Evolutionary conservation across 768 basidiomycete species (phyloP), one percentile per base, ranked within the genome.

Genomic region (Lentinula aciculospora): DNA sequence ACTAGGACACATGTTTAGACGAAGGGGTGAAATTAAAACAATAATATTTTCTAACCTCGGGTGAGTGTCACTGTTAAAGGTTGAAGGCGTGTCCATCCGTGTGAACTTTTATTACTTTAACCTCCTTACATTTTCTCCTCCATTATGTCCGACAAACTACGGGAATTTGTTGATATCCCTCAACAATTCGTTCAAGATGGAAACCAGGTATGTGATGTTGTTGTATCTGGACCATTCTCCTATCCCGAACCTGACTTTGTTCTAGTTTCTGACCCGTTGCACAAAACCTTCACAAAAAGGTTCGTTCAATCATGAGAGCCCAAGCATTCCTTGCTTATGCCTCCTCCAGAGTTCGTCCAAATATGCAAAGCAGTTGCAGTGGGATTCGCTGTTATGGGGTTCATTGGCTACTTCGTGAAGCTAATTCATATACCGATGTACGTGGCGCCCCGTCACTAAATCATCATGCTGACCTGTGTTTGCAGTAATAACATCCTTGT

Each of bases 321-420:
- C 19, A 4, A 36, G 31, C 3, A 46, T 37, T 40, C 54, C 45
- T 23, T 12, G 17, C 51, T 61, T 12, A 60, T 15, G 56, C 29
- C 34, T 21, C 50, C 31, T 61, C 19, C 71, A 99, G 97, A 99
- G 71, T 99, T 95, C 73, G 64, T 84, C 40, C 93, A 96, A 70
- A 95, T 99, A 63, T 98, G 88, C 77, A 89, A 86, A 70, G 97
- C 97, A 32, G 94, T 99, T 56, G 94, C 94, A 2, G 87, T 98
- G 60, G 97, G 97, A 13, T 99, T 99, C 68, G 93, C 88, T 51
- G 92, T 99, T 63, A 98, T 98, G 95, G 97, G 97, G 15, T 96
- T 98, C 81, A 94, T 99, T 71, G 97, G 97, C 15, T 99, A 96
- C 78, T 89, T 98, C 69, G 95, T 97, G 64, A 98, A 98, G 74